Evolutionary conservation across 768 basidiomycete species (phyloP).

Genomic region (Russula emetica): DNA sequence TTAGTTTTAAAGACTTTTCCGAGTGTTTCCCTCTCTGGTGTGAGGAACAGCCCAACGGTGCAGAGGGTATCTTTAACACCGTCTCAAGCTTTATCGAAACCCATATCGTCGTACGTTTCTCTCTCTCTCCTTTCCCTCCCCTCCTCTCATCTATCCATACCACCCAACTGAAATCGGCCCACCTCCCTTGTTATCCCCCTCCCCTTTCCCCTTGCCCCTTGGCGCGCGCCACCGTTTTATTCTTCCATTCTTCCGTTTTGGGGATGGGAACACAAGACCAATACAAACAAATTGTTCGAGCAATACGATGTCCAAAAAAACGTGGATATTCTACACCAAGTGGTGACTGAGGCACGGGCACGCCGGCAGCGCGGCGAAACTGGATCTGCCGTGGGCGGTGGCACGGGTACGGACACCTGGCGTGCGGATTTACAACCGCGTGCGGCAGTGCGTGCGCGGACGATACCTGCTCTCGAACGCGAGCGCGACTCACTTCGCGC

Average conservation of each 20-base stretch:
- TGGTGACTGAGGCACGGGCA: conserved; percentile 61
- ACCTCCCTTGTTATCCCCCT: too few relatives aligned
- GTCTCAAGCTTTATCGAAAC: conserved; percentile 71
- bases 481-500: conserved; percentile 41
- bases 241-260: not conserved
- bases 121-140: not conserved
- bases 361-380: conserved; percentile 46
- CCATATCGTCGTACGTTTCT: conserved; percentile 41
- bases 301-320: conserved; percentile 64
- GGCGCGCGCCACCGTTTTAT: not conserved
- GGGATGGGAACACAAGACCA: conserved; percentile 41
- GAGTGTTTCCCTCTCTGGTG: conserved; percentile 41
- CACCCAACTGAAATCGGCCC: not conserved
- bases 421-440: conserved; percentile 58
- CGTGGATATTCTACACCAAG: conserved; percentile 64
- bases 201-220: too few relatives aligned
- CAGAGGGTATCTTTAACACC: conserved; percentile 43
- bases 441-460: conserved; percentile 57
- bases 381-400: not conserved
- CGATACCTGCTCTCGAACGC: conserved; percentile 52
- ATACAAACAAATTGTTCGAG: conserved; percentile 64
- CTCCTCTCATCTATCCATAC: not conserved
- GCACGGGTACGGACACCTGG: conserved; percentile 53
- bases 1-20: conserved; percentile 46
- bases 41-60: conserved; percentile 37